phyloP scores from a whole-genome alignment of 139 green algal genomes.

The Auxenochlorella pyrenoidosa region DNA sequence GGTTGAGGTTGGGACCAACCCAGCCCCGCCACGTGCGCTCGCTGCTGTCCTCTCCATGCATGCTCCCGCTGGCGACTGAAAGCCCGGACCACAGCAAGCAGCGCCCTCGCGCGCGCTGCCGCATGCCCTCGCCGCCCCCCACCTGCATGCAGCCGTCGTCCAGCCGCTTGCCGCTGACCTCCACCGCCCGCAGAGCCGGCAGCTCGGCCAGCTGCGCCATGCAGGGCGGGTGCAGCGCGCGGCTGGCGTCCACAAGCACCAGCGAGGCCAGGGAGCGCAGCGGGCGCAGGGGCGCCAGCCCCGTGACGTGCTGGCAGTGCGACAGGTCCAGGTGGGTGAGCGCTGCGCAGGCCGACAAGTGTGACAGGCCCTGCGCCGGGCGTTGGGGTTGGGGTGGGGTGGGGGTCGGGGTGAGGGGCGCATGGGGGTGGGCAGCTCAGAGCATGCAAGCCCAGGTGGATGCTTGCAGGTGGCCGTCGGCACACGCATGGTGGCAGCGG shows the following conservation, averaged over 20 bases:
- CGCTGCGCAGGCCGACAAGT: conserved; percentile 2
- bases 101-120: background rate
- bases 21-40: background rate
- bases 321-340: conserved; percentile 26
- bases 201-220: conserved; percentile 7
- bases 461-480: no score
- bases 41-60: background rate
- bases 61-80: no score
- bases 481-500: no score
- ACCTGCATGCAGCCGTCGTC: conserved; percentile 36
- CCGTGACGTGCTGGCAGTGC: conserved; percentile 8
- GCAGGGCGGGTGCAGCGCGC: conserved; percentile 12
- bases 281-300: background rate
- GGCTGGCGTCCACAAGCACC: conserved; percentile 20
- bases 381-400: no score
- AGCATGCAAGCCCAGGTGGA: no score
- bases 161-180: conserved; percentile 4
- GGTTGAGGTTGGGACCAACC: no score
- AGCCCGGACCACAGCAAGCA: background rate
- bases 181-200: background rate
- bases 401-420: no score
- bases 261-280: conserved; percentile 16
- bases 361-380: conserved; percentile 19
- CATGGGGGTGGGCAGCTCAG: no score
- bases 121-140: background rate